Base-by-base conservation (phyloP, 2,329 filamentous ascomycete genomes). In the Epichloe aotearoae region DNA sequence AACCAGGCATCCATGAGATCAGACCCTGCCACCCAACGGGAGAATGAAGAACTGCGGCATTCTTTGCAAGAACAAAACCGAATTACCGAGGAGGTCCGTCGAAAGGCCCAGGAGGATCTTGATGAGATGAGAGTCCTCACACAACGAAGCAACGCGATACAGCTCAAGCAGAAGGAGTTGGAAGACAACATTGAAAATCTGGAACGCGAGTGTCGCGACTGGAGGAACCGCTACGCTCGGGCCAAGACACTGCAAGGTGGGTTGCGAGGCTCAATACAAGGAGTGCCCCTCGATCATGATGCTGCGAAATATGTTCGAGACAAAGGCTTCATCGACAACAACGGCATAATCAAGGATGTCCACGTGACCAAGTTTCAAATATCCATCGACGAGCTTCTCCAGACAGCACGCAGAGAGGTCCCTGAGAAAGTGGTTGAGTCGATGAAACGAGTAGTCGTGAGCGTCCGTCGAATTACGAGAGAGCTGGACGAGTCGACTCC, bases 361-460 rank as follows among this genome's bases (percentile, higher is more conserved):
- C 86, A 96, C 64, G 82, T 98, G 57, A 96, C 91, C 47, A 90
- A 88, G 62, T 97, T 95, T 71, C 93, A 98, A 66, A 84, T 97
- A 53, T 80, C 89, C 20, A 86, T 98, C 54, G 91, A 98, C 62
- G 91, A 97, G 60, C 75, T 97, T 39, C 74, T 98, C 37, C 84
- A 84, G 56, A 79, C 76, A 40, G 88, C 89, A 17, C 82, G 90
- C 47, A 75, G 76, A 36, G 80, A 85, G n/a, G 79, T 85, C 49
- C 81, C 88, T 1, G 78, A 84, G 44, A 79, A 79, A 56, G 83
- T 93, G 36, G 82, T 94, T 46, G 85, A 93, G 43, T 81, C 84
- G 58, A 91, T 96, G 82, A 95, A 95, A 66, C 73, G 78, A 50
- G 88, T 96, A 30, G 82, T 96, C 41, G 75, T 86, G 57, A 83